These are phyloP conservation scores for Eremochloa ophiuroides DNA, from an alignment of 176 grass and related monocot species.

Conservation along the genomic window DNA sequence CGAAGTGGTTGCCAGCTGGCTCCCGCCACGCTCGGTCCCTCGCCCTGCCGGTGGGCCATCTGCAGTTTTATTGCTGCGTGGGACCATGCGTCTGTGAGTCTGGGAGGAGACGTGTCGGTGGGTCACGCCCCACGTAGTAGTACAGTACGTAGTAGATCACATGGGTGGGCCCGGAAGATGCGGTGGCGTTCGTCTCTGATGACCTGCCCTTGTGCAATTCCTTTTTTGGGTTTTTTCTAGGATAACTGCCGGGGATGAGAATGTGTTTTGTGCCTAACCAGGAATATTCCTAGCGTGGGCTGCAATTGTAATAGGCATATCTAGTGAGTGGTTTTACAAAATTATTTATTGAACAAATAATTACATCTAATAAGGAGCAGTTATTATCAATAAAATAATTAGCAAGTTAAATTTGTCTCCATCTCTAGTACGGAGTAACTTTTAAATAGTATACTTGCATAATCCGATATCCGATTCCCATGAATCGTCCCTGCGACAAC, in stretches of 20 bases:
- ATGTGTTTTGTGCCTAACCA: background rate
- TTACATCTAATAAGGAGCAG: too few relatives aligned
- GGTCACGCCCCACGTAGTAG: constrained; percentile 14
- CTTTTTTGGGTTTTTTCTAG: background rate
- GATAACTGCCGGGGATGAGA: too few relatives aligned
- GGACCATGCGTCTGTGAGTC: constrained; percentile 26
- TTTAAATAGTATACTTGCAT: too few relatives aligned
- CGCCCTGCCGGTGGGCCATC: background rate
- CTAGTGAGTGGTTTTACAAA: too few relatives aligned
- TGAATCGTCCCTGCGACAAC: too few relatives aligned
- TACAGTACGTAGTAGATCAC: constrained; percentile 31
- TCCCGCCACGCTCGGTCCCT: background rate
- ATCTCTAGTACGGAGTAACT: too few relatives aligned
- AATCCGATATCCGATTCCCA: too few relatives aligned
- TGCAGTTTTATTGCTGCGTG: background rate
- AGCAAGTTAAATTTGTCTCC: too few relatives aligned
- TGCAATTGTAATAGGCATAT: too few relatives aligned
- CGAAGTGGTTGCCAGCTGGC: constrained; percentile 43
- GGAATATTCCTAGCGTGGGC: background rate
- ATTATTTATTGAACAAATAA: too few relatives aligned
- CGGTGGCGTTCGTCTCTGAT: constrained; percentile 15
- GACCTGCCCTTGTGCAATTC: constrained; percentile 23
- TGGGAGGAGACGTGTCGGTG: constrained; percentile 1
- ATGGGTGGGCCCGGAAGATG: constrained; percentile 19
- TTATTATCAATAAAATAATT: too few relatives aligned